Evolutionary conservation across 495 filamentous ascomycete genomes (phyloP).

Genomic region (Penicillium taxi): DNA sequence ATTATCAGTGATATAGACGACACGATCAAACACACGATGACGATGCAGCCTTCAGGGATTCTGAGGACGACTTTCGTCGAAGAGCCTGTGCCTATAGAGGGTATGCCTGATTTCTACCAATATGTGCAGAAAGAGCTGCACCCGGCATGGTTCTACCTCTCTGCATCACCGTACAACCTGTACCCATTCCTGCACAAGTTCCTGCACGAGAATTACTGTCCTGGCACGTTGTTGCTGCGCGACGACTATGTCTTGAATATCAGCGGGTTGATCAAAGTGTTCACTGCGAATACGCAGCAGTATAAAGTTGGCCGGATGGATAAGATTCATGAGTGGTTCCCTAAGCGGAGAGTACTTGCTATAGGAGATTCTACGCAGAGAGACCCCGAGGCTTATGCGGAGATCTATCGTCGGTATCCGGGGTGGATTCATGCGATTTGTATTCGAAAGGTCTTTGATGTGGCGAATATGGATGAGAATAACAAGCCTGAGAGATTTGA

Average conservation of each 20-base stretch:
- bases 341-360: constrained; percentile 67
- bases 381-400: constrained; percentile 85
- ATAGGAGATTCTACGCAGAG: constrained; percentile 88
- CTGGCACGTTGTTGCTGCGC: constrained; percentile 74
- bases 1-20: constrained; percentile 92
- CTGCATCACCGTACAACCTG: constrained; percentile 89
- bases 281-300: constrained; percentile 73
- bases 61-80: constrained; percentile 76
- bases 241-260: constrained; percentile 86
- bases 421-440: constrained; percentile 73
- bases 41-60: constrained; percentile 68
- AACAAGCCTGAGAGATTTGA: constrained; percentile 70
- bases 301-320: constrained; percentile 81
- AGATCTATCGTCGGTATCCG: constrained; percentile 54
- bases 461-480: constrained; percentile 63
- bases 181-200: constrained; percentile 77
- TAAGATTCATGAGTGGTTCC: constrained; percentile 69
- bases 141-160: constrained; percentile 87
- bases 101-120: constrained; percentile 79
- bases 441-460: constrained; percentile 75
- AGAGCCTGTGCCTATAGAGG: constrained; percentile 56
- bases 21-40: constrained; percentile 87
- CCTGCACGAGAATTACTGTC: constrained; percentile 58
- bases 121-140: constrained; percentile 49
- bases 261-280: constrained; percentile 62